Base-by-base conservation (phyloP, 2,329 filamentous ascomycete genomes). In the Phaeosphaeriaceae sp. region DNA sequence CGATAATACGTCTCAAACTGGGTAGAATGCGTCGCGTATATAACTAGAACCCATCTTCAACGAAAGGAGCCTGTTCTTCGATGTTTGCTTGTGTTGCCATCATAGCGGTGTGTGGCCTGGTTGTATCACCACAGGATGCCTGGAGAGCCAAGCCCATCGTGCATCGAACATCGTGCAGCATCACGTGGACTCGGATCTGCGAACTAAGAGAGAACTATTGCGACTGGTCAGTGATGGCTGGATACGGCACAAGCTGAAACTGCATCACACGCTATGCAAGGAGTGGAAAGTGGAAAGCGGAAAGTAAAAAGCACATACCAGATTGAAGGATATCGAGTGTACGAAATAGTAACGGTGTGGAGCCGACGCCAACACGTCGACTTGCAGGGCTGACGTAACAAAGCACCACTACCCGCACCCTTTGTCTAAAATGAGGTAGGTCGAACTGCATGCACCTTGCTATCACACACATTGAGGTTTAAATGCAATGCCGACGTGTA, bases 181-280 rank as follows among this genome's bases (percentile, higher is more conserved):
- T 64, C 62, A 69, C 67, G 67, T 68, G 67, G 35, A 52, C 32
- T 40, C 18, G 47, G 41, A 30, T 48, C 29, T 38, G 46, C 18
- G 34, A 37, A 23, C 16, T 11, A 7, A 17, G 35, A 18, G 39
- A 29, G 23, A 34, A 48, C 9, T 32, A 15, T 3, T 17, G 17
- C 40, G 8, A 28, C 16, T 26, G 18, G 36, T 18, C 30, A 42
- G 12, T 46, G 37, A 16, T 48, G 46, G 20, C 18, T n/a, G n/a
- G n/a, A n/a, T 15, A 17, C 38, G 20, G 42, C 28, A 28, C 8
- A 26, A 23, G 8, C 12, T 2, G 8, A 21, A 11, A n/a, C 3
- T 9, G 23, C n/a, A 18, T 23, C 28, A 16, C 35, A 33, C 26
- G 28, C 26, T 21, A 28, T 12, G 32, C 17, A 26, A 18, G 15